Evolutionary conservation across 1,139 yeast species (phyloP).

Genomic region (Citeromyces siamensis): DNA sequence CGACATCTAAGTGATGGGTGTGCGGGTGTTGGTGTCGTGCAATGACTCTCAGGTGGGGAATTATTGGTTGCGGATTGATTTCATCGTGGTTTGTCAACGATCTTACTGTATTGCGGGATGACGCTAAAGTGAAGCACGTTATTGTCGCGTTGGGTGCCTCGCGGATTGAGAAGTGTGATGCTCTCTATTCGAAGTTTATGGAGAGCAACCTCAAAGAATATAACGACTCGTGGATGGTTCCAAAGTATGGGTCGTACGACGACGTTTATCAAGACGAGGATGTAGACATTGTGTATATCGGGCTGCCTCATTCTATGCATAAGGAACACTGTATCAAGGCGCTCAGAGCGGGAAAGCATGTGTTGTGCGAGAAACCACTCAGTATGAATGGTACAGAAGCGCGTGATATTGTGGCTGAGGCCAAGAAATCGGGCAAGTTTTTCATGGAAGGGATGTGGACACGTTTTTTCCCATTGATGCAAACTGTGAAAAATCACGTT

Average conservation of each 20-base stretch:
- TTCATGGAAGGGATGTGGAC: conserved; percentile 63
- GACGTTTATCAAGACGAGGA: conserved; percentile 28
- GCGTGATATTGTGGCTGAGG: conserved; percentile 28
- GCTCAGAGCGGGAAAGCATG: conserved; percentile 41
- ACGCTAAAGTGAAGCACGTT: conserved; percentile 10
- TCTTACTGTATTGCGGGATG: conserved; percentile 6
- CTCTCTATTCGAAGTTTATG: conserved; percentile 8
- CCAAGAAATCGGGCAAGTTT: conserved; percentile 30
- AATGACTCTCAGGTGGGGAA: conserved; percentile 13
- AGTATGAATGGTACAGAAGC: conserved; percentile 39
- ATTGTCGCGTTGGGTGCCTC: conserved; percentile 12
- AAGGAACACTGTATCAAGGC: conserved; percentile 35
- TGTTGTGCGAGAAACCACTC: conserved; percentile 50
- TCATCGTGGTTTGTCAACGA: conserved; percentile 12
- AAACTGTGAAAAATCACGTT: conserved; percentile 25
- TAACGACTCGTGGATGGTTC: conserved; percentile 8
- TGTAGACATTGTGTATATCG: conserved; percentile 43
- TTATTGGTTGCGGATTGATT: conserved; percentile 13
- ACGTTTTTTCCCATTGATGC: conserved; percentile 41
- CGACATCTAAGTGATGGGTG: not conserved
- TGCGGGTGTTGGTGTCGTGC: too few species aligned
- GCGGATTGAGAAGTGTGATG: conserved; percentile 10
- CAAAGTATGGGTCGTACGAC: conserved; percentile 17
- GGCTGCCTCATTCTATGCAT: conserved; percentile 47
- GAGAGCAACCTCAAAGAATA: conserved; percentile 11